phyloP scores from a whole-genome alignment of 2,329 filamentous ascomycete species.

The Zopfia rhizophila region DNA sequence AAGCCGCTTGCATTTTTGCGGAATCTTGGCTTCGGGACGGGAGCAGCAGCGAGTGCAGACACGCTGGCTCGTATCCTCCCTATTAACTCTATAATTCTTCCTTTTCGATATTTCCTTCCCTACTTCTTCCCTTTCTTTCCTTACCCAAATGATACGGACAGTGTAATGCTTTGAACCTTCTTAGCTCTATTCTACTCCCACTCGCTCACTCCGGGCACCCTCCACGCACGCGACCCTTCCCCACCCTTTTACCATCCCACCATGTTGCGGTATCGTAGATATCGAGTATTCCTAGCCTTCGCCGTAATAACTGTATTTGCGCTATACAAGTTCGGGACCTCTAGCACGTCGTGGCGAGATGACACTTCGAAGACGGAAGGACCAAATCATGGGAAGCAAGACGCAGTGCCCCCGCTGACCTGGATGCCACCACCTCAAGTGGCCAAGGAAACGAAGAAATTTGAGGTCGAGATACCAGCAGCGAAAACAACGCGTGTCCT shows the following conservation, averaged over 20 bases:
- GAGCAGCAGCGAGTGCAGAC: too few species aligned
- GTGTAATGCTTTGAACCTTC: too few species aligned
- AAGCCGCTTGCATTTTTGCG: too few species aligned
- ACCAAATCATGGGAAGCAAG: conserved; percentile 9
- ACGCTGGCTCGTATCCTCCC: conserved; percentile 24
- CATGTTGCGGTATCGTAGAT: conserved; percentile 70
- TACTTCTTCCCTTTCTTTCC: conserved; percentile 9
- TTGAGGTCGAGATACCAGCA: conserved; percentile 43
- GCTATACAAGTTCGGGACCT: conserved; percentile 63
- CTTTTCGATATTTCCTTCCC: conserved; percentile 14
- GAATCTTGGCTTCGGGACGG: too few species aligned
- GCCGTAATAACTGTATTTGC: conserved; percentile 66
- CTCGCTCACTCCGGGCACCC: conserved; percentile 10
- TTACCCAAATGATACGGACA: conserved; percentile 31
- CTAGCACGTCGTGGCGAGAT: conserved; percentile 53
- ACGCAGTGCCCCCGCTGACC: conserved; percentile 20
- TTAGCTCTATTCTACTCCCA: conserved; percentile 10
- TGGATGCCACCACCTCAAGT: conserved; percentile 35
- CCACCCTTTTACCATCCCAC: conserved; percentile 14
- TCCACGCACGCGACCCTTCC: conserved; percentile 20
- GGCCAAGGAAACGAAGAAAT: conserved; percentile 44
- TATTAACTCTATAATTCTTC: conserved; percentile 22
- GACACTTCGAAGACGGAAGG: conserved; percentile 33
- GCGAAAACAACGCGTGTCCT: conserved; percentile 36
- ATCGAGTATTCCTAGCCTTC: conserved; percentile 68